These are phyloP conservation scores for Carpinus viminea DNA, from an alignment of 306 rosid genomes.

Conservation along the genomic window DNA sequence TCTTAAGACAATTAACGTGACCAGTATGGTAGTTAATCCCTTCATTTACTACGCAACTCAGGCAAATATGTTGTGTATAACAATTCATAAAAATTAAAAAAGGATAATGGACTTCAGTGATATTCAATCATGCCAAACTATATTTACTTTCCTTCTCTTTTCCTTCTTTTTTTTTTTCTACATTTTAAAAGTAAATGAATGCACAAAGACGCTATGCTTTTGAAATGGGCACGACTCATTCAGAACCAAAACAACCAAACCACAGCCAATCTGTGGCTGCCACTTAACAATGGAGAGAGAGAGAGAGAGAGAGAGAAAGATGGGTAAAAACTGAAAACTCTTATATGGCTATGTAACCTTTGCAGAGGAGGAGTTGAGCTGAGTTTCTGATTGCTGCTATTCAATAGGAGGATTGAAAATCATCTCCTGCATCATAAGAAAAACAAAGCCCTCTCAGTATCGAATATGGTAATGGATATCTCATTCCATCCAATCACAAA, in stretches of 20 bases:
- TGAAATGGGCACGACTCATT: slow-evolving; percentile 18
- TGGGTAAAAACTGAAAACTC: slow-evolving; percentile 24
- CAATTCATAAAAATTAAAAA: not conserved
- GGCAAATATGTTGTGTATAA: not conserved
- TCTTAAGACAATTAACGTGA: slow-evolving; percentile 8
- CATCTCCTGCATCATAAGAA: slow-evolving; percentile 66
- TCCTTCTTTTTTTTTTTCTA: not conserved
- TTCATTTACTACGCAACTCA: not conserved
- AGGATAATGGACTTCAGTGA: slow-evolving; percentile 5
- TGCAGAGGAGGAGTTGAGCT: slow-evolving; percentile 20
- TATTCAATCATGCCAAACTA: slow-evolving; percentile 13
- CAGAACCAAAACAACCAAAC: slow-evolving; percentile 26
- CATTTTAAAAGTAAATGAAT: slow-evolving; percentile 15
- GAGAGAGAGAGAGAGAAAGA: slow-evolving; percentile 10
- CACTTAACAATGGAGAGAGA: slow-evolving; percentile 10
- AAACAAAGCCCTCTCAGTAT: slow-evolving; percentile 4
- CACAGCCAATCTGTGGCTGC: slow-evolving; percentile 21
- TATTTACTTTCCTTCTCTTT: slow-evolving; percentile 4
- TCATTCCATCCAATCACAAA: slow-evolving; percentile 9
- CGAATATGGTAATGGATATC: not conserved
- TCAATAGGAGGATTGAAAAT: slow-evolving; percentile 71
- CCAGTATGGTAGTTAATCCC: slow-evolving; percentile 8
- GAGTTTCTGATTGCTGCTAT: slow-evolving; percentile 37
- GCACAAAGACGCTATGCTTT: slow-evolving; percentile 12
- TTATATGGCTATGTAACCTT: slow-evolving; percentile 31